Evolutionary conservation across 1,284 basidiomycete species (phyloP).

Genomic region (Trametes polyzona): DNA sequence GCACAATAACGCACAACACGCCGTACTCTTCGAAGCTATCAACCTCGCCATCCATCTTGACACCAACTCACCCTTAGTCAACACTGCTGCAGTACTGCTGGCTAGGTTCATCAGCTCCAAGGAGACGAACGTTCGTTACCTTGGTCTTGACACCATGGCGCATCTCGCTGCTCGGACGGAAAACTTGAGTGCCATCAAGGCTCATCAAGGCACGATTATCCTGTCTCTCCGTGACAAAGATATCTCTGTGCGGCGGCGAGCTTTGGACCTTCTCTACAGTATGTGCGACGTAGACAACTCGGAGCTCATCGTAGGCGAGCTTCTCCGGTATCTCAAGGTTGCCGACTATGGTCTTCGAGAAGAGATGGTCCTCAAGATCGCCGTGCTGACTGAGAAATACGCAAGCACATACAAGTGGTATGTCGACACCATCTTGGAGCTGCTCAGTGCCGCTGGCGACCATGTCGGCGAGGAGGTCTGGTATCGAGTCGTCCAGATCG

Average conservation of each 20-base stretch:
- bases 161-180: slow-evolving; percentile 94
- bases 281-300: slow-evolving; percentile 99
- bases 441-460: slow-evolving; percentile 96
- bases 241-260: slow-evolving; percentile 93
- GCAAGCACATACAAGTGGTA: slow-evolving; percentile 96
- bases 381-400: slow-evolving; percentile 97
- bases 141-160: slow-evolving; percentile 98
- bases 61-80: slow-evolving; percentile 87
- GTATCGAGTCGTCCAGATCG: slow-evolving; percentile 98
- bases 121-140: slow-evolving; percentile 98
- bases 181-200: slow-evolving; percentile 90
- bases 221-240: slow-evolving; percentile 95
- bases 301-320: slow-evolving; percentile 92
- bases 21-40: slow-evolving; percentile 98
- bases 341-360: slow-evolving; percentile 96
- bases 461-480: slow-evolving; percentile 99
- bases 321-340: slow-evolving; percentile 90
- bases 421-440: slow-evolving; percentile 93
- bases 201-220: slow-evolving; percentile 96
- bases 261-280: slow-evolving; percentile 95
- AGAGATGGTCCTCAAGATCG: slow-evolving; percentile 99
- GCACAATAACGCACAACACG: slow-evolving; percentile 98
- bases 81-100: slow-evolving; percentile 89
- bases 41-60: slow-evolving; percentile 97
- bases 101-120: slow-evolving; percentile 96